A percentile compares a stretch with the other conserved stretches of the same genome.
Evolutionary conservation across 2,329 filamentous ascomycete species (phyloP).

Genomic region (Hymenoscyphus linearis): DNA sequence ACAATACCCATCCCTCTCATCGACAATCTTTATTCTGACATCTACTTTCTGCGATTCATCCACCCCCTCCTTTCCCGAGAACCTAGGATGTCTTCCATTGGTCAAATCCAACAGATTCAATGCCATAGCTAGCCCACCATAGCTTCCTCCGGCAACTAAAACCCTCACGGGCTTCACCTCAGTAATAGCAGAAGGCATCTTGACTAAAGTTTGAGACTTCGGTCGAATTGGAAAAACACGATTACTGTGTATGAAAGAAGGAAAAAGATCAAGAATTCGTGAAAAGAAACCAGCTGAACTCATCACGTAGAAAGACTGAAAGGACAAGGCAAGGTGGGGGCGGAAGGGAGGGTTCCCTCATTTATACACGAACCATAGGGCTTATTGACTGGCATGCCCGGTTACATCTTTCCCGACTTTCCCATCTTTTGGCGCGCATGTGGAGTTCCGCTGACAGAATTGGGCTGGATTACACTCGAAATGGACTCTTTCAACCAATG

Average conservation of each 20-base stretch:
- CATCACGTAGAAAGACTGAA: background rate
- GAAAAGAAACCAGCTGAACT: background rate
- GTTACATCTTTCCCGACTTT: background rate
- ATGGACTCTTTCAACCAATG: background rate
- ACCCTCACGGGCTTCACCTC: slow-evolving; percentile 37
- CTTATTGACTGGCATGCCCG: background rate
- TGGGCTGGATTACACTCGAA: background rate
- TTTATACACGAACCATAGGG: background rate
- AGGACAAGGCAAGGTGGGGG: background rate
- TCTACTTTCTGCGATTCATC: slow-evolving; percentile 41
- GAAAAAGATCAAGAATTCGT: background rate
- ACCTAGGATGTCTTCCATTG: slow-evolving; percentile 40
- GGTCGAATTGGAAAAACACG: background rate
- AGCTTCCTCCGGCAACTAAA: slow-evolving; percentile 66
- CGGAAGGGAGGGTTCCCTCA: background rate
- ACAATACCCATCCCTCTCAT: slow-evolving; percentile 83
- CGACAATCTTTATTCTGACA: slow-evolving; percentile 67
- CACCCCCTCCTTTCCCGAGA: slow-evolving; percentile 24
- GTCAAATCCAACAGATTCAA: slow-evolving; percentile 64
- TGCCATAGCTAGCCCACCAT: slow-evolving; percentile 62
- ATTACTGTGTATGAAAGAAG: slow-evolving; percentile 3
- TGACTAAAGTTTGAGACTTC: background rate
- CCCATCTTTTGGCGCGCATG: background rate
- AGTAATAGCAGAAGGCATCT: background rate
- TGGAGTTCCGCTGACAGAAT: background rate